phyloP scores from a whole-genome alignment of 768 basidiomycete genomes.

The Lactarius trivialis region DNA sequence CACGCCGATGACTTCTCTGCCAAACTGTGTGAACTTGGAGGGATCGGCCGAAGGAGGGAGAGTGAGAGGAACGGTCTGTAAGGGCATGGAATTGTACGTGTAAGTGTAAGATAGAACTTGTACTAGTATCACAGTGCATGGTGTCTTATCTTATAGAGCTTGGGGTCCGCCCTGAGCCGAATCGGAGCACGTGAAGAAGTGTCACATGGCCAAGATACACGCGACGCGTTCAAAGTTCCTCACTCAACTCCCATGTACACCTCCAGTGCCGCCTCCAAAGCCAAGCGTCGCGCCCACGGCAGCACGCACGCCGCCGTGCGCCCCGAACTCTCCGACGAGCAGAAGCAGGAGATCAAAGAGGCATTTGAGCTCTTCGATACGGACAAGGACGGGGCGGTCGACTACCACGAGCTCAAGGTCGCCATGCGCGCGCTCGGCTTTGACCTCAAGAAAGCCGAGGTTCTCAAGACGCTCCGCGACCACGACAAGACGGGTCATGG shows the following conservation, averaged over 20 bases:
- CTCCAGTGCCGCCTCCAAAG: conserved; percentile 60
- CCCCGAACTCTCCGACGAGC: conserved; percentile 81
- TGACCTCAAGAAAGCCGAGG: conserved; percentile 97
- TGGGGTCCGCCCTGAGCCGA: too few species aligned
- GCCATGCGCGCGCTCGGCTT: conserved; percentile 98
- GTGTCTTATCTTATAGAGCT: too few species aligned
- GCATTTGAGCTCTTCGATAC: conserved; percentile 99
- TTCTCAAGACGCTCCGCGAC: conserved; percentile 88
- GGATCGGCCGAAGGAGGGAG: conserved; percentile 68
- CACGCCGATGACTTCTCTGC: conserved; percentile 68
- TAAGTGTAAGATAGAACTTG: neutral
- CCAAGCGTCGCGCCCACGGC: conserved; percentile 41
- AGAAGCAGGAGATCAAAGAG: conserved; percentile 95
- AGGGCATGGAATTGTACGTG: conserved; percentile 44
- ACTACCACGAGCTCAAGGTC: conserved; percentile 99
- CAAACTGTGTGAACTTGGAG: conserved; percentile 62
- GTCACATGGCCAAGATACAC: neutral
- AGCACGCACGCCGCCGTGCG: conserved; percentile 53
- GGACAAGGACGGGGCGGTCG: conserved; percentile 93
- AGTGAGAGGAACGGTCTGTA: conserved; percentile 59
- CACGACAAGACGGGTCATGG: conserved; percentile 78
- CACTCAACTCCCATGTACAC: conserved; percentile 40
- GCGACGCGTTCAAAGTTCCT: neutral
- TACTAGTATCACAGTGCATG: too few species aligned
- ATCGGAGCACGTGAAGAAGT: neutral